Evolutionary conservation across 2,329 filamentous ascomycete genomes (phyloP).

Genomic region (Allantophomopsis cytisporea): DNA sequence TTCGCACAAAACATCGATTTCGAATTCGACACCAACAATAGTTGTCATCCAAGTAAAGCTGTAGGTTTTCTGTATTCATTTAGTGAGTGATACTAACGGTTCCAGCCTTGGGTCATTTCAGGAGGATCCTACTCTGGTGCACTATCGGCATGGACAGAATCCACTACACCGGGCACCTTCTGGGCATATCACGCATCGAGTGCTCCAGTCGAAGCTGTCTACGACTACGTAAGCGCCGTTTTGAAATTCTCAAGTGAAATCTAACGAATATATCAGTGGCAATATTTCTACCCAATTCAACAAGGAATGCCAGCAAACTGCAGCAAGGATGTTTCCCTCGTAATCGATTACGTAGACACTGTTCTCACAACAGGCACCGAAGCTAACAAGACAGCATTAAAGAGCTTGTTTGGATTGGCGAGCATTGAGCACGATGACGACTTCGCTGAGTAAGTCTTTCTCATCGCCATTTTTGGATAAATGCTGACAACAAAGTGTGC

Average conservation of each 20-base stretch:
- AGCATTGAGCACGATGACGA: constrained; percentile 29
- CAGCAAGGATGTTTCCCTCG: constrained; percentile 33
- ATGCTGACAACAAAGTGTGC: constrained; percentile 19
- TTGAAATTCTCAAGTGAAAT: constrained; percentile 1
- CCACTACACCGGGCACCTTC: constrained; percentile 37
- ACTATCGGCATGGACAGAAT: constrained; percentile 39
- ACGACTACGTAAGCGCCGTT: constrained; percentile 28
- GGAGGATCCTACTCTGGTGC: constrained; percentile 44
- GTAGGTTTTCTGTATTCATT: constrained; percentile 11
- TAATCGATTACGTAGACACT: constrained; percentile 39
- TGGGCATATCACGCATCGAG: constrained; percentile 46
- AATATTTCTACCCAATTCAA: constrained; percentile 42
- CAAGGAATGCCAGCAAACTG: constrained; percentile 45
- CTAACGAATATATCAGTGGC: constrained; percentile 23
- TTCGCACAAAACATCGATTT: constrained; percentile 38
- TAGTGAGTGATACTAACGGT: background rate
- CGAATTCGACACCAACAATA: constrained; percentile 33
- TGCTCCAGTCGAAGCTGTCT: constrained; percentile 38
- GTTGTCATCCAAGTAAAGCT: constrained; percentile 33
- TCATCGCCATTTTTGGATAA: background rate
- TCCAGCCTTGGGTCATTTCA: constrained; percentile 38
- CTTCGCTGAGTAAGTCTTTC: constrained; percentile 11
- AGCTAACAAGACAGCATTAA: constrained; percentile 28
- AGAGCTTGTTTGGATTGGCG: constrained; percentile 35
- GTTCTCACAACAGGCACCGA: constrained; percentile 27